Evolutionary conservation across 2,329 filamentous ascomycete species (phyloP).

Genomic region (Penicillium nordicum): DNA sequence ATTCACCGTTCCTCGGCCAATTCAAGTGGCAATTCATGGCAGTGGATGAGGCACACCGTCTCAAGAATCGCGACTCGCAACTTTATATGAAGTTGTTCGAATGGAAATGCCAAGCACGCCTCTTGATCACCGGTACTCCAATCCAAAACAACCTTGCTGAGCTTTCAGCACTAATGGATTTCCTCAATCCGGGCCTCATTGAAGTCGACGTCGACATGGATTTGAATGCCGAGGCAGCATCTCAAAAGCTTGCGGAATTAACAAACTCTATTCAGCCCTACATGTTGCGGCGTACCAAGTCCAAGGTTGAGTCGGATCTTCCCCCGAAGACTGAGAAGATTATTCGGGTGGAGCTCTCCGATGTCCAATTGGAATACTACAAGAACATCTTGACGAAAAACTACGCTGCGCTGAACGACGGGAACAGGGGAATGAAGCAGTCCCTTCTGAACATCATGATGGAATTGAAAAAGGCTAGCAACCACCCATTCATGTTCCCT

Average conservation of each 20-base stretch:
- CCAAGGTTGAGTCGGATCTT: constrained; percentile 93
- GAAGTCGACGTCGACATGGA: constrained; percentile 90
- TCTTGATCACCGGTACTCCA: constrained; percentile 94
- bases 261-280: constrained; percentile 86
- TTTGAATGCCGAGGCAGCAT: constrained; percentile 73
- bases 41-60: constrained; percentile 91
- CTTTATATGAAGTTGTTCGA: constrained; percentile 80
- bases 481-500: constrained; percentile 97
- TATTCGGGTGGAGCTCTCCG: constrained; percentile 92
- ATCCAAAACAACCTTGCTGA: constrained; percentile 97
- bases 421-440: constrained; percentile 85
- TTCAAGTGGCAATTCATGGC: constrained; percentile 98
- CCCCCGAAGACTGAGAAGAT: constrained; percentile 99
- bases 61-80: constrained; percentile 95
- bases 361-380: constrained; percentile 96
- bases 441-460: constrained; percentile 98
- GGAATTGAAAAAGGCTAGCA: constrained; percentile 98
- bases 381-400: constrained; percentile 98
- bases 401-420: constrained; percentile 89
- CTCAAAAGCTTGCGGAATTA: constrained; percentile 79
- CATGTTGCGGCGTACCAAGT: constrained; percentile 92
- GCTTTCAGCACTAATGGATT: constrained; percentile 87
- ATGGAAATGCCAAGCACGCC: constrained; percentile 81
- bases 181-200: constrained; percentile 92
- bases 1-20: constrained; percentile 76